Evolutionary conservation across 257 asterid genomes (phyloP).

Genomic region (Paraleonurus japonicus): DNA sequence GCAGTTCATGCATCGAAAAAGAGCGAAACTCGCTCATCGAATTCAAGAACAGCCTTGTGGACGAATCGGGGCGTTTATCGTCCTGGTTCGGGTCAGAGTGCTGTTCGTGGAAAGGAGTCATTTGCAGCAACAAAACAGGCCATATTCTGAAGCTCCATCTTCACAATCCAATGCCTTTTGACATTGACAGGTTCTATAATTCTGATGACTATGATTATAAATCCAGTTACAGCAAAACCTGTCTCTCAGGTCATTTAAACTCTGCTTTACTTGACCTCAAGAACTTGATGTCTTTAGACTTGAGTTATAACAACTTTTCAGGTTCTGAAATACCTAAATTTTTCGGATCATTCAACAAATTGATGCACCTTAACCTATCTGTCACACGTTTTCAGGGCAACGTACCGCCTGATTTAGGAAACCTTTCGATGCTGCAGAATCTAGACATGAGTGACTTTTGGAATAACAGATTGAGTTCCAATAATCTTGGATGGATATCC

Average conservation of each 20-base stretch:
- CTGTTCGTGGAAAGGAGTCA: constrained; percentile 28
- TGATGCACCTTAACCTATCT: constrained; percentile 20
- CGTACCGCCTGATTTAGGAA: constrained; percentile 17
- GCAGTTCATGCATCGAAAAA: constrained; percentile 14
- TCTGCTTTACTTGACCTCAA: constrained; percentile 25
- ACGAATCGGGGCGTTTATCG: constrained; percentile 16
- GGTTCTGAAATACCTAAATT: constrained; percentile 4
- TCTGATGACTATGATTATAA: constrained; percentile 1
- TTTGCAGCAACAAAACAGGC: constrained; percentile 22
- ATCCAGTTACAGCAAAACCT: constrained; percentile 19
- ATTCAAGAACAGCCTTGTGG: constrained; percentile 22
- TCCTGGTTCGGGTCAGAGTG: constrained; percentile 28
- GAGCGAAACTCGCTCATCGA: constrained; percentile 24
- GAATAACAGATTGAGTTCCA: constrained; percentile 5
- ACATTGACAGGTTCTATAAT: constrained; percentile 10
- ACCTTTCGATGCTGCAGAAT: not conserved
- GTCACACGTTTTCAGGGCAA: constrained; percentile 19
- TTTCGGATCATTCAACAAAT: constrained; percentile 22
- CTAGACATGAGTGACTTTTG: constrained; percentile 30
- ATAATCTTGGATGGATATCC: constrained; percentile 20
- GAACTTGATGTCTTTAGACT: constrained; percentile 6
- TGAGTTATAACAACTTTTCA: constrained; percentile 30
- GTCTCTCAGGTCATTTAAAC: constrained; percentile 18
- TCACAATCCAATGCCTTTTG: constrained; percentile 25
- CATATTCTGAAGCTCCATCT: constrained; percentile 17